phyloP scores from a whole-genome alignment of 2,329 filamentous ascomycete species.

The Byssothecium circinans region DNA sequence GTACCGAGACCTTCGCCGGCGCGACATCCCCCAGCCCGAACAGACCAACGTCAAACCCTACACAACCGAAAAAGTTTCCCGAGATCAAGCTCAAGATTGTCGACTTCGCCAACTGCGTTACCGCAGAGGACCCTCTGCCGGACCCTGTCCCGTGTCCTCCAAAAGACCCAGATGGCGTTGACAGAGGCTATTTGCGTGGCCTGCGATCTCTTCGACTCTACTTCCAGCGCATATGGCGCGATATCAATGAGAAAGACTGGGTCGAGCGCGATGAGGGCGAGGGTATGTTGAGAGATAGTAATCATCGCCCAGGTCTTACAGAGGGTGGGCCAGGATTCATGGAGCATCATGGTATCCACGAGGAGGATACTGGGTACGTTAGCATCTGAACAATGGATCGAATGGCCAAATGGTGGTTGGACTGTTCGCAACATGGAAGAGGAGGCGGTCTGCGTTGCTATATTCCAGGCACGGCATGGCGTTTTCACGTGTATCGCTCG shows the following conservation, averaged over 20 bases:
- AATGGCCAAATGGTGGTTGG: background rate
- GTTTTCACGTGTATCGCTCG: conserved; percentile 1
- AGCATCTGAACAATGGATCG: conserved; percentile 29
- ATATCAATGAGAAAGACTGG: conserved; percentile 59
- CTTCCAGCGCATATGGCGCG: conserved; percentile 82
- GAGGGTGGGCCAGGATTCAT: conserved; percentile 39
- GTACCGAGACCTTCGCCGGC: conserved; percentile 24
- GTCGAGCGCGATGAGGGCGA: conserved; percentile 48
- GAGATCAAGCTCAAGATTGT: conserved; percentile 93
- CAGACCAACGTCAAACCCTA: conserved; percentile 29
- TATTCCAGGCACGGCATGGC: background rate
- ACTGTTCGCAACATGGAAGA: background rate
- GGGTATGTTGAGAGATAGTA: conserved; percentile 37
- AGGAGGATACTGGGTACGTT: conserved; percentile 42
- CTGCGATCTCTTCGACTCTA: conserved; percentile 77
- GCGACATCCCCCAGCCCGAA: conserved; percentile 18
- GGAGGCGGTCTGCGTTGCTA: background rate
- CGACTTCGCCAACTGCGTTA: conserved; percentile 97
- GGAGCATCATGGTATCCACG: conserved; percentile 28
- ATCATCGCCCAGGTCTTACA: conserved; percentile 37
- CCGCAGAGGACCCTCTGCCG: conserved; percentile 70
- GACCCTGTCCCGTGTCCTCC: conserved; percentile 73
- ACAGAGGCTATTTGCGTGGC: conserved; percentile 86
- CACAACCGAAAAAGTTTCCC: conserved; percentile 29
- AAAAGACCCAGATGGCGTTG: conserved; percentile 75